Percentiles rank a stretch among this genome's conserved stretches.
Evolutionary conservation across 2,329 filamentous ascomycete genomes (phyloP).

Genomic region (Delphinella strobiligena): DNA sequence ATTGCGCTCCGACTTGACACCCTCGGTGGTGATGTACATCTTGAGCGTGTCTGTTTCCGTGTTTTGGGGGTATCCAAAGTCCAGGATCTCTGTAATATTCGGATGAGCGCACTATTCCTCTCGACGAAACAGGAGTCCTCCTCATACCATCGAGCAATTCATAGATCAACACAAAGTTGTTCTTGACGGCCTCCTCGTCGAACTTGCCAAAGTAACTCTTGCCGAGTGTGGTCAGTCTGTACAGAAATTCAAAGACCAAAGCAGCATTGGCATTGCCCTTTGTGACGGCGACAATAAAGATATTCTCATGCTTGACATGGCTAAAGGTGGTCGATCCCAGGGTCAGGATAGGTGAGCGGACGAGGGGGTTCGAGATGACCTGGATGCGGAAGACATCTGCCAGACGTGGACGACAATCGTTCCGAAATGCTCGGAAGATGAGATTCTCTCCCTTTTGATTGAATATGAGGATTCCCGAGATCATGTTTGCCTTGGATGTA

Average conservation of each 20-base stretch:
- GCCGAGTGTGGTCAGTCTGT: constrained; percentile 78
- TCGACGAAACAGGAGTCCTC: too few species aligned
- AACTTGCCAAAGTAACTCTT: constrained; percentile 98
- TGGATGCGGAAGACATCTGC: constrained; percentile 99
- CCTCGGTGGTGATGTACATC: constrained; percentile 99
- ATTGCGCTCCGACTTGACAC: constrained; percentile 74
- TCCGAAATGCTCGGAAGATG: constrained; percentile 97
- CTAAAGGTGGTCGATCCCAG: constrained; percentile 97
- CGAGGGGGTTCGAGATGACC: constrained; percentile 95
- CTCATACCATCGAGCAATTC: constrained; percentile 84
- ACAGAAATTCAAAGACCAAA: constrained; percentile 94
- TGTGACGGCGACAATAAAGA: constrained; percentile 92
- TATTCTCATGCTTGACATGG: constrained; percentile 99
- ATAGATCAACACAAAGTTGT: constrained; percentile 98
- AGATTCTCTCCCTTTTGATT: constrained; percentile 99
- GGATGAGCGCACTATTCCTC: too few species aligned
- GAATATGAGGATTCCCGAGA: constrained; percentile 95
- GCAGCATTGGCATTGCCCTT: constrained; percentile 99
- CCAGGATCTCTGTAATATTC: constrained; percentile 68
- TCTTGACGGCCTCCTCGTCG: constrained; percentile 98
- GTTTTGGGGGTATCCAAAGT: constrained; percentile 98
- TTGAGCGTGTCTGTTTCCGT: constrained; percentile 98
- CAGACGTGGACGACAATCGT: constrained; percentile 92
- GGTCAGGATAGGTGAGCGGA: constrained; percentile 93
- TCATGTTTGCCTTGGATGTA: constrained; percentile 49